A percentile compares a stretch with the other conserved stretches of the same genome.
phyloP scores from a whole-genome alignment of 2,329 filamentous ascomycete species.

The Xylaria sp. region DNA sequence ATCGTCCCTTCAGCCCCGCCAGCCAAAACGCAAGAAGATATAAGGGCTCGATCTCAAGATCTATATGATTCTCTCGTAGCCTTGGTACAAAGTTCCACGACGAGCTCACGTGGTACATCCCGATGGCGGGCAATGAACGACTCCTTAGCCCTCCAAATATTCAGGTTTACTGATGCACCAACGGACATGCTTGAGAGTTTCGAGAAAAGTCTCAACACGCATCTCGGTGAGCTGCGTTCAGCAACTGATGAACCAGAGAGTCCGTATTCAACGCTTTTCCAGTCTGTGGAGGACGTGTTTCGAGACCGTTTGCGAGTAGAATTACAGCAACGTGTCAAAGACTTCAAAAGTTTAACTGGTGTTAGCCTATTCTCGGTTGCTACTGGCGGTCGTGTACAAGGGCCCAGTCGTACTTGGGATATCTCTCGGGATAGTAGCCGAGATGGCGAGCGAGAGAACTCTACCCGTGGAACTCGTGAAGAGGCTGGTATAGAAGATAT shows the following conservation, averaged over 20 bases:
- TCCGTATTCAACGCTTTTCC: conserved; percentile 57
- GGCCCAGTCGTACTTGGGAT: conserved; percentile 52
- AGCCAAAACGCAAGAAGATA: conserved; percentile 53
- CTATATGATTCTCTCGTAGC: conserved; percentile 65
- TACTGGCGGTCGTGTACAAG: conserved; percentile 60
- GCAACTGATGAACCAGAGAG: conserved; percentile 6
- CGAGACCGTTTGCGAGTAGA: conserved; percentile 60
- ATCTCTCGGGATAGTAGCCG: conserved; percentile 43
- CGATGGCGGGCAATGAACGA: conserved; percentile 65
- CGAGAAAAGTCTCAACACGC: conserved; percentile 60
- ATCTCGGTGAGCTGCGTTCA: conserved; percentile 52
- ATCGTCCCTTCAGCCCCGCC: conserved; percentile 54
- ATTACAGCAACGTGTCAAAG: conserved; percentile 60
- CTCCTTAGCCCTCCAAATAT: conserved; percentile 66
- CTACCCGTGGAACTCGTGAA: conserved; percentile 57
- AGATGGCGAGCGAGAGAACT: conserved; percentile 47
- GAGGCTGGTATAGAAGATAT: conserved; percentile 72
- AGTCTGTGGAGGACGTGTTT: conserved; percentile 61
- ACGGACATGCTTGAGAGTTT: conserved; percentile 59
- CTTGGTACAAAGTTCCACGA: conserved; percentile 62
- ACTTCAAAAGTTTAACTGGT: conserved; percentile 63
- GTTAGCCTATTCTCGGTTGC: conserved; percentile 65
- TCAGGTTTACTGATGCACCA: conserved; percentile 65
- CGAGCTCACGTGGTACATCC: conserved; percentile 54
- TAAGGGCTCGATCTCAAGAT: conserved; percentile 56